Evolutionary conservation across 768 basidiomycete species (phyloP).

Genomic region (Russula sp.): DNA sequence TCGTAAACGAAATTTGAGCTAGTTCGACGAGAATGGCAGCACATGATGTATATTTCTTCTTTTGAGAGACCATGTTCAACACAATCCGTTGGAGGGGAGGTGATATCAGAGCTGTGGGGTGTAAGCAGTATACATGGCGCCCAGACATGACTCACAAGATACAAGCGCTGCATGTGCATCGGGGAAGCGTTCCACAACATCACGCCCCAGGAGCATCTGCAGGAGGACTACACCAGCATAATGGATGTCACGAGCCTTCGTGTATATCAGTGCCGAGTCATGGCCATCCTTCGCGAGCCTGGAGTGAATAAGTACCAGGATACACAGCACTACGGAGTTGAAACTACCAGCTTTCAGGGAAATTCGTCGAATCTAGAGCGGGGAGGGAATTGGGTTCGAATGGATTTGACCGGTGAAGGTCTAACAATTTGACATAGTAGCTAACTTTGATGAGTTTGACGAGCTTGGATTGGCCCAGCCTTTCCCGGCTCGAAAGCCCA

Average conservation of each 20-base stretch:
- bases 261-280: constrained; percentile 76
- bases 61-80: constrained; percentile 56
- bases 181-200: constrained; percentile 53
- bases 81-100: constrained; percentile 50
- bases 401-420: constrained; percentile 81
- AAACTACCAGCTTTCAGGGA: constrained; percentile 49
- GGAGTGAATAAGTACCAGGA: constrained; percentile 7
- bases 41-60: constrained; percentile 57
- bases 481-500: constrained; percentile 54
- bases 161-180: constrained; percentile 58
- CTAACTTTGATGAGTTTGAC: constrained; percentile 73
- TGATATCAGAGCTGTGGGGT: constrained; percentile 50
- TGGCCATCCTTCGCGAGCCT: constrained; percentile 79
- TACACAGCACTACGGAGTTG: constrained; percentile 13
- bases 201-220: constrained; percentile 82
- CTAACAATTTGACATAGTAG: constrained; percentile 69
- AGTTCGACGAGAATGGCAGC: constrained; percentile 57
- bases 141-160: constrained; percentile 45
- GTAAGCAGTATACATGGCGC: constrained; percentile 1
- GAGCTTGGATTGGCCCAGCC: constrained; percentile 53
- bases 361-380: constrained; percentile 33
- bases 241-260: constrained; percentile 78
- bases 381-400: constrained; percentile 47
- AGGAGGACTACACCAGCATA: constrained; percentile 72
- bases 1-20: constrained; percentile 19